These are phyloP conservation scores for Castanospermum australe DNA, from an alignment of 306 rosid species.

Conservation along the genomic window DNA sequence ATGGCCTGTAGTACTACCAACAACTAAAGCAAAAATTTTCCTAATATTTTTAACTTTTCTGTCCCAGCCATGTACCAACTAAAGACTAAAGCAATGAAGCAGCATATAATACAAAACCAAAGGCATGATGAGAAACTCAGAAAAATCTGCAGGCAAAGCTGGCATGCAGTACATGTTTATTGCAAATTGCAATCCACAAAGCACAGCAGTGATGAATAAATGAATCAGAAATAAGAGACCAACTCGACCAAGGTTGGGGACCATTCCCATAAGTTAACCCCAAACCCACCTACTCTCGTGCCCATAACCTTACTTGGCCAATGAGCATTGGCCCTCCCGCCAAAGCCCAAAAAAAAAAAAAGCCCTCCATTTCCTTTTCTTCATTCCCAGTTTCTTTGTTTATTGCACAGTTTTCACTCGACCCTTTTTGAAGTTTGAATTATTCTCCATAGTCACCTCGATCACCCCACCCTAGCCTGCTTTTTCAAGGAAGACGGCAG, in stretches of 20 bases:
- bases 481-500: slow-evolving; percentile 33
- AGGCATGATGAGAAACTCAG: not conserved
- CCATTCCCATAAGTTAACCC: not conserved
- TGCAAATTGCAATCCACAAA: too few species aligned
- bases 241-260: slow-evolving; percentile 18
- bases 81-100: slow-evolving; percentile 14
- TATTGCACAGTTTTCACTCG: not conserved
- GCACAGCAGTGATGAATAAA: not conserved
- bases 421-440: not conserved
- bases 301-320: not conserved
- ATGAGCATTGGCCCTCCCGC: not conserved
- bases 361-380: not conserved
- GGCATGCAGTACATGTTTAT: slow-evolving; percentile 20
- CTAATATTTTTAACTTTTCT: not conserved
- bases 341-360: not conserved
- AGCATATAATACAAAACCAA: slow-evolving; percentile 18
- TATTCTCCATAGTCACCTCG: not conserved
- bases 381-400: not conserved
- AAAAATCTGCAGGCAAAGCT: slow-evolving; percentile 16
- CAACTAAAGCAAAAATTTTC: slow-evolving; percentile 6
- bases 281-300: not conserved
- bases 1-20: not conserved
- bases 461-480: not conserved
- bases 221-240: not conserved
- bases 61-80: slow-evolving; percentile 20